These are phyloP conservation scores for Geotrichum carabidarum DNA, from an alignment of 1,139 yeast genomes.

Conservation along the genomic window DNA sequence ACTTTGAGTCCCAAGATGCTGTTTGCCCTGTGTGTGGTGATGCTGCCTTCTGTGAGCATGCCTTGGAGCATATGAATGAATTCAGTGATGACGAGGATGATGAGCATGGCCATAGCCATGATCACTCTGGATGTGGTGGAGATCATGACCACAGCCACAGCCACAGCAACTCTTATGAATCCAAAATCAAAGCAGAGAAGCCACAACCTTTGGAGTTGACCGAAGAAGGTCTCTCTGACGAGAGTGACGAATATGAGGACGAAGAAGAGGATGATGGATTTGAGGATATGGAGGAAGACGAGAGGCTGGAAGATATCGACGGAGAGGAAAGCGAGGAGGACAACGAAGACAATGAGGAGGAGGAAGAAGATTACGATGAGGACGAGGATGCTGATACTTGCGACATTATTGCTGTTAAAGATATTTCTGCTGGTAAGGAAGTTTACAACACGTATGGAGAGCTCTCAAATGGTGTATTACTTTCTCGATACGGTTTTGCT, in stretches of 20 bases:
- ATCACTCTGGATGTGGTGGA: constrained; percentile 13
- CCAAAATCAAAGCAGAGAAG: constrained; percentile 18
- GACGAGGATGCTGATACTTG: constrained; percentile 39
- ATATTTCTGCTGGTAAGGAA: constrained; percentile 50
- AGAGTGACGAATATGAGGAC: constrained; percentile 22
- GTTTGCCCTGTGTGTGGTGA: constrained; percentile 76
- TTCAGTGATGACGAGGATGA: constrained; percentile 25
- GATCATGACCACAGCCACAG: constrained; percentile 1
- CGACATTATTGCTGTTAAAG: constrained; percentile 41
- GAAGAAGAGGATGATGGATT: constrained; percentile 19
- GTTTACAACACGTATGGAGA: constrained; percentile 77
- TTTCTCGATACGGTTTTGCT: constrained; percentile 74
- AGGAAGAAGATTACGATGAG: constrained; percentile 30
- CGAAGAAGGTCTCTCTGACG: constrained; percentile 25
- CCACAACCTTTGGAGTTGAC: constrained; percentile 22
- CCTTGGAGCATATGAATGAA: constrained; percentile 23
- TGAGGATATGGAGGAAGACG: constrained; percentile 33
- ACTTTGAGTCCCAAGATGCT: constrained; percentile 64
- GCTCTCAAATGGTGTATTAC: constrained; percentile 56
- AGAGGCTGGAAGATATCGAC: constrained; percentile 38
- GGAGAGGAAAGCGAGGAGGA: constrained; percentile 29
- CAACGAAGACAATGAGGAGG: constrained; percentile 28
- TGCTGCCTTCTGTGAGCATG: constrained; percentile 39
- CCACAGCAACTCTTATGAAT: constrained; percentile 22
- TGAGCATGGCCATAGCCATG: constrained; percentile 10